These are phyloP conservation scores for Phaeotremella fagi DNA, from an alignment of 768 basidiomycete genomes.

Conservation along the genomic window DNA sequence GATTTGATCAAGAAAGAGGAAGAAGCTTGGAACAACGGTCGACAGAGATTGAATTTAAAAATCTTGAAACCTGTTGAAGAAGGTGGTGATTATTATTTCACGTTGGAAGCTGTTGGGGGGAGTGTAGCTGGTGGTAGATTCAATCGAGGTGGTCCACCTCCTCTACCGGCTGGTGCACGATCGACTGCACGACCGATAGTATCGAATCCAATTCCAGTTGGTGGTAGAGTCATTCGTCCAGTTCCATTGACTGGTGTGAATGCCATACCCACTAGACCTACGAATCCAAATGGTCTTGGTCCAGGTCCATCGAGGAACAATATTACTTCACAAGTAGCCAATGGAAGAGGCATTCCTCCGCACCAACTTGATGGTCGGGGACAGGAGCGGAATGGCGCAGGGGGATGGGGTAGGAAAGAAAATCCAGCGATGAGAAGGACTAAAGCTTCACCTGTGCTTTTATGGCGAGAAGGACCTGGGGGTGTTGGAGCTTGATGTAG, in stretches of 20 bases:
- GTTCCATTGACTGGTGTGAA: conserved; percentile 13
- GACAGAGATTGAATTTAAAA: conserved; percentile 40
- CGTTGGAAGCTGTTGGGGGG: conserved; percentile 17
- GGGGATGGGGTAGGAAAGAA: conserved; percentile 2
- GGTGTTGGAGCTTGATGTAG: conserved; percentile 6
- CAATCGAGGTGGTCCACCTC: conserved; percentile 6
- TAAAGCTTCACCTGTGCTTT: conserved; percentile 23
- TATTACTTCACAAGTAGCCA: conserved; percentile 8
- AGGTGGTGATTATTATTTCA: conserved; percentile 15
- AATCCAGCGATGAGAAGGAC: conserved; percentile 27
- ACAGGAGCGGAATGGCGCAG: background rate
- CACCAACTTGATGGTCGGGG: background rate
- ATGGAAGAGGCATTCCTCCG: conserved; percentile 6
- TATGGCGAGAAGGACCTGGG: conserved; percentile 38
- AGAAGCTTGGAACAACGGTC: conserved; percentile 43
- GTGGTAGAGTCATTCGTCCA: conserved; percentile 6
- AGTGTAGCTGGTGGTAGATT: conserved; percentile 3
- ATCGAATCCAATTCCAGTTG: background rate
- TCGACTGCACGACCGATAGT: too few relatives aligned
- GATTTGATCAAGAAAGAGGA: conserved; percentile 42
- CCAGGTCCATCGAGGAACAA: too few relatives aligned
- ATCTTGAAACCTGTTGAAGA: conserved; percentile 14
- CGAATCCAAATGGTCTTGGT: background rate
- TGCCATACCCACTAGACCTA: conserved; percentile 1
- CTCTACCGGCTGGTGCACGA: background rate